Base-by-base conservation (phyloP, 257 asterid species). In the Leptodermis oblonga region DNA sequence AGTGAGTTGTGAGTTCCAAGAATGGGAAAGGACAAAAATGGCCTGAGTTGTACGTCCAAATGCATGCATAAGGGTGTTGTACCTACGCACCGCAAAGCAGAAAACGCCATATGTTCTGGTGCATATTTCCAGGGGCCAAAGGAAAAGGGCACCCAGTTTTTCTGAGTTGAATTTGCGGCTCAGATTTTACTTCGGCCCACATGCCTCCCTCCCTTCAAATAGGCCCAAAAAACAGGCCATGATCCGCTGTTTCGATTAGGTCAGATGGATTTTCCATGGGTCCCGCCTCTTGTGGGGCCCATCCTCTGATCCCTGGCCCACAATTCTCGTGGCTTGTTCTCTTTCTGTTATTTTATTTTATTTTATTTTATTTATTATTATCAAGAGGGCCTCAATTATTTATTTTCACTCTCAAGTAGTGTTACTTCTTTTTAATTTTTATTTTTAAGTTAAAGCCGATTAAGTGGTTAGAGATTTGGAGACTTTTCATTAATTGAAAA, bases 211-310 rank as follows among this genome's bases (percentile, higher is more conserved):
- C 62, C 62, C 69, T 48, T 62, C 1, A 34, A 31, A 31, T 52
- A 72, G 73, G 86, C 89, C 89, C 89, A 80, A 70, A 69, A 75
- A 77, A n/a, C 77, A 72, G 59, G 65, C 62, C 81, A 81, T 54
- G 83, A 74, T 63, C 73, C 37, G 33, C 49, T 72, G 67, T 76
- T 77, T 46, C 63, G 70, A 77, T 77, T 72, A 76, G 84, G 76
- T 80, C 65, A 48, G 74, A 37, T 36, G 28, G 71, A 67, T 72
- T 78, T 73, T 78, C 70, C 7, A 6, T 69, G 53, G 48, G 52
- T 65, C 67, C 43, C 43, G 0, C 58, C 34, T 12, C 1, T 5
- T n/a, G 61, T 55, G 20, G 79, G 88, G 87, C 54, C 82, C 79
- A 4, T 30, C 54, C 36, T 34, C 52, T 42, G 36, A 30, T 74